phyloP scores from a whole-genome alignment of 768 basidiomycete species.

The Tremella fuciformis region DNA sequence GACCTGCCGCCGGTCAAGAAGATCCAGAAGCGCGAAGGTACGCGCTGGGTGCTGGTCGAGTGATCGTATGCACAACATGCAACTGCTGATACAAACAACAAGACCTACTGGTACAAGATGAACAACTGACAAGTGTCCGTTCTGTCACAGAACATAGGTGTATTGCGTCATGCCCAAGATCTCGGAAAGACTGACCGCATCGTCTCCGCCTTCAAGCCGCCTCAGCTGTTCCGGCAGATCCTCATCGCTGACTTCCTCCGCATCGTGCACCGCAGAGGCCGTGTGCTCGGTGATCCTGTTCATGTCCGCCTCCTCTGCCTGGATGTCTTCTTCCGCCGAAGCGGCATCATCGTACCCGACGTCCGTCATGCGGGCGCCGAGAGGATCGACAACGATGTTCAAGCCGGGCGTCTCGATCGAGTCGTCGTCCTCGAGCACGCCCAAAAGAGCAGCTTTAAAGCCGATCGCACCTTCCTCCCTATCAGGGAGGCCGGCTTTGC shows the following conservation, averaged over 20 bases:
- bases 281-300: too few relatives aligned
- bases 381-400: slow-evolving; percentile 6
- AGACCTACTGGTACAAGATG: too few relatives aligned
- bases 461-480: slow-evolving; percentile 9
- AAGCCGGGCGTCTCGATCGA: slow-evolving; percentile 3
- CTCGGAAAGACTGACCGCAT: too few relatives aligned
- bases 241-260: too few relatives aligned
- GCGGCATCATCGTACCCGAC: background rate
- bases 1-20: slow-evolving; percentile 73
- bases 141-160: too few relatives aligned
- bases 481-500: too few relatives aligned
- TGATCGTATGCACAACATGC: slow-evolving; percentile 6
- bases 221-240: too few relatives aligned
- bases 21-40: slow-evolving; percentile 51
- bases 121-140: too few relatives aligned
- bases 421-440: slow-evolving; percentile 9
- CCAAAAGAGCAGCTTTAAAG: slow-evolving; percentile 14
- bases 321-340: background rate
- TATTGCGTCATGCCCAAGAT: too few relatives aligned
- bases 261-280: too few relatives aligned
- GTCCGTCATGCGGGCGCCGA: background rate
- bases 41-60: slow-evolving; percentile 51
- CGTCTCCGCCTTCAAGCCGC: too few relatives aligned
- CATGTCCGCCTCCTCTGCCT: background rate
- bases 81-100: too few relatives aligned